These are phyloP conservation scores for Rehmannia glutinosa DNA, from an alignment of 257 asterid species.

Conservation along the genomic window DNA sequence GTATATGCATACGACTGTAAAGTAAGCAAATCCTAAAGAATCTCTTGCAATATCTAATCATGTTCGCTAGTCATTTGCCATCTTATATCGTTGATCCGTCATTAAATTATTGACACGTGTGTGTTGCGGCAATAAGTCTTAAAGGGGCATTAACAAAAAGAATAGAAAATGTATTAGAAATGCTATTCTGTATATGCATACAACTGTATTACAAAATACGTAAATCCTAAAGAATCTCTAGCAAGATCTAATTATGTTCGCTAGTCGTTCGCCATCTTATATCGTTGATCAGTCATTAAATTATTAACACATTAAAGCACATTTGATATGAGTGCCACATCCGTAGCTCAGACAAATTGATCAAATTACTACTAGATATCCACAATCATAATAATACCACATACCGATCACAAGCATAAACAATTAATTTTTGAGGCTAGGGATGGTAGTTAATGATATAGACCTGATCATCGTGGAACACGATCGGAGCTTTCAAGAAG, in stretches of 20 bases:
- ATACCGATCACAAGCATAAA: constrained; percentile 7
- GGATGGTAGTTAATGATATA: neutral
- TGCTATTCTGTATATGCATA: neutral
- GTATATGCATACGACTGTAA: neutral
- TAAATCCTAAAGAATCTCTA: neutral
- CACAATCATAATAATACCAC: neutral
- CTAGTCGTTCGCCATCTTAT: neutral
- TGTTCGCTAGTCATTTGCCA: neutral
- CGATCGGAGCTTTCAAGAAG: neutral
- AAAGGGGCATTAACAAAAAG: neutral
- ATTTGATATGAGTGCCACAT: neutral
- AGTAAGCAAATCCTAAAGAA: neutral
- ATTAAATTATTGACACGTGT: neutral
- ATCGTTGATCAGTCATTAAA: neutral
- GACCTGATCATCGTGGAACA: neutral
- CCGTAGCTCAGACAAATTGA: constrained; percentile 3
- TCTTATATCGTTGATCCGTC: neutral
- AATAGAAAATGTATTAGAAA: neutral
- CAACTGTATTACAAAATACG: neutral
- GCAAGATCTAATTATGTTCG: neutral
- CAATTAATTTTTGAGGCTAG: neutral
- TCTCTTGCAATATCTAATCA: constrained; percentile 3
- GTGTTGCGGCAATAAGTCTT: neutral
- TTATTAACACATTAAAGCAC: neutral
- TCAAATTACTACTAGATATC: neutral